Percentiles rank a stretch among this genome's conserved stretches.
Evolutionary conservation across 2,329 filamentous ascomycete species (phyloP).

Genomic region (Ascochyta fabae): DNA sequence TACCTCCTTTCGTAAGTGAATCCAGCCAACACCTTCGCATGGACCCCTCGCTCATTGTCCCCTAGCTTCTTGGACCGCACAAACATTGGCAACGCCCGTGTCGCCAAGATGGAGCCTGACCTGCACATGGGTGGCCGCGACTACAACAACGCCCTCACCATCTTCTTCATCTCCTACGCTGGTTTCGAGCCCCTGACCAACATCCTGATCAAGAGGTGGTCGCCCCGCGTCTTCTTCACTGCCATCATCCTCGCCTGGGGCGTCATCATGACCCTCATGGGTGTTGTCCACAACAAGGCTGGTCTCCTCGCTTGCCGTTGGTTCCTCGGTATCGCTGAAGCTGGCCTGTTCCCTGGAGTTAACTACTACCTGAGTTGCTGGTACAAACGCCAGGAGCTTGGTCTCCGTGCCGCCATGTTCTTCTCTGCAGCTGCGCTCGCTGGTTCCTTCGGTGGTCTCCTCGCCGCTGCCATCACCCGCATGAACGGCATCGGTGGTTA

Average conservation of each 20-base stretch:
- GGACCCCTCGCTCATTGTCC: neutral
- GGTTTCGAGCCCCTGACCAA: constrained; percentile 63
- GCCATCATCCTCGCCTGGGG: constrained; percentile 59
- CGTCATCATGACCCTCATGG: constrained; percentile 58
- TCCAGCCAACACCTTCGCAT: too few species aligned
- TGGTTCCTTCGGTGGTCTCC: constrained; percentile 66
- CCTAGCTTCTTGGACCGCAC: constrained; percentile 44
- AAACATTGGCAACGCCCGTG: constrained; percentile 55
- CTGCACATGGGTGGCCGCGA: constrained; percentile 59
- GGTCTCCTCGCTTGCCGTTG: constrained; percentile 46
- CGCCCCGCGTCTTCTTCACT: constrained; percentile 53
- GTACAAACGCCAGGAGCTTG: constrained; percentile 62
- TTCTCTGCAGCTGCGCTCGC: constrained; percentile 65
- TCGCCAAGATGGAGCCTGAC: constrained; percentile 41
- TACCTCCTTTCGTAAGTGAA: constrained; percentile 47
- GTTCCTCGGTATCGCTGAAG: constrained; percentile 49
- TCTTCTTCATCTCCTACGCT: constrained; percentile 67
- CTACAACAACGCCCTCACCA: constrained; percentile 68
- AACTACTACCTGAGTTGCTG: constrained; percentile 65
- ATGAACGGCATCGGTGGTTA: constrained; percentile 62
- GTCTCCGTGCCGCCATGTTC: constrained; percentile 63
- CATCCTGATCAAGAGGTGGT: constrained; percentile 66
- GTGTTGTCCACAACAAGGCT: constrained; percentile 50
- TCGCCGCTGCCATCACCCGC: constrained; percentile 65
- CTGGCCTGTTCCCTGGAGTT: constrained; percentile 48